phyloP scores from a whole-genome alignment of 1,139 yeast genomes.

The Lodderomyces margitis region DNA sequence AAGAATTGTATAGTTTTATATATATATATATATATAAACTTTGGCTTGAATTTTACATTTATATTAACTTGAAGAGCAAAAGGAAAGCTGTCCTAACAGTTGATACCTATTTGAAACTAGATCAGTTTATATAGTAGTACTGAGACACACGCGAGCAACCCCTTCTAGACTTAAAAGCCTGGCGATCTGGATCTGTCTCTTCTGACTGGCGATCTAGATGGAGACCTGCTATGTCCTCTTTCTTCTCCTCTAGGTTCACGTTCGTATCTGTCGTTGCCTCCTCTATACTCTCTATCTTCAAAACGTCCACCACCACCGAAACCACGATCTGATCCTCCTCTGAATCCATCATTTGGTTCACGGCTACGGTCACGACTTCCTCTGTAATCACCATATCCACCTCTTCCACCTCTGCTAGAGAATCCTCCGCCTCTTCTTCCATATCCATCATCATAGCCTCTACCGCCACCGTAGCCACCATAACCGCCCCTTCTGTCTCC shows the following conservation, averaged over 20 bases:
- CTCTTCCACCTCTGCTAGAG: constrained; percentile 18
- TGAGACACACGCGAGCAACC: too few species aligned
- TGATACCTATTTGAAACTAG: too few species aligned
- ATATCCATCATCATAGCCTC: constrained; percentile 19
- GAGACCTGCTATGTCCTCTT: constrained; percentile 38
- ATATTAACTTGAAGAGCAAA: too few species aligned
- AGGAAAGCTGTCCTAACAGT: too few species aligned
- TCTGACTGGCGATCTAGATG: constrained; percentile 41
- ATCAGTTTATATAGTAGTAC: too few species aligned
- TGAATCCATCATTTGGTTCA: constrained; percentile 21
- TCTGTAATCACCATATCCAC: constrained; percentile 20
- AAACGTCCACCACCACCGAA: constrained; percentile 20
- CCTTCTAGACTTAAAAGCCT: too few species aligned
- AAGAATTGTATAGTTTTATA: too few species aligned
- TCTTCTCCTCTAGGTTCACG: constrained; percentile 20
- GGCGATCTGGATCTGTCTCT: constrained; percentile 45
- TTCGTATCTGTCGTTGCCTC: constrained; percentile 38
- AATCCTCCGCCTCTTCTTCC: constrained; percentile 21
- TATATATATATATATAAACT: too few species aligned
- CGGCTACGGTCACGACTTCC: constrained; percentile 20
- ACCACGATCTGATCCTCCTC: constrained; percentile 17
- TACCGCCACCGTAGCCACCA: constrained; percentile 20
- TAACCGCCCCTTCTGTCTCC: constrained; percentile 20
- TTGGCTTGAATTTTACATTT: too few species aligned
- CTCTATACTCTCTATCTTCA: constrained; percentile 19